phyloP scores from a whole-genome alignment of 2,329 filamentous ascomycete species.

The Pseudogymnoascus sp. region DNA sequence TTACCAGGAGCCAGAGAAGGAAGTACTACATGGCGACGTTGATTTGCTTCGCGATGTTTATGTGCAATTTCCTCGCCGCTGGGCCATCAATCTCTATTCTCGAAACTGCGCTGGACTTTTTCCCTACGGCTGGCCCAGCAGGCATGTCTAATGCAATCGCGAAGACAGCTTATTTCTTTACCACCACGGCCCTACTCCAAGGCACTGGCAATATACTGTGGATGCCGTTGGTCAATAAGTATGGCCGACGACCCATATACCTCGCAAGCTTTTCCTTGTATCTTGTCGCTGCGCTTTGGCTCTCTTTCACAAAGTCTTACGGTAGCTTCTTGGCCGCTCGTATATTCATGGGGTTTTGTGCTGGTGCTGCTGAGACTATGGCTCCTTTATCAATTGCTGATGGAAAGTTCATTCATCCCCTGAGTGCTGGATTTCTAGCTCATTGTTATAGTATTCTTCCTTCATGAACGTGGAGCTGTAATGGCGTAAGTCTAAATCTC shows the following conservation, averaged over 20 bases:
- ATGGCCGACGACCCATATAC: constrained; percentile 19
- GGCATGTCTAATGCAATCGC: constrained; percentile 12
- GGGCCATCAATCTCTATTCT: constrained; percentile 19
- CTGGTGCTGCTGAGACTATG: constrained; percentile 43
- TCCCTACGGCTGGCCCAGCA: constrained; percentile 10
- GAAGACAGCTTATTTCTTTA: constrained; percentile 20
- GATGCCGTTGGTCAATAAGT: constrained; percentile 21
- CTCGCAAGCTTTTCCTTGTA: constrained; percentile 16
- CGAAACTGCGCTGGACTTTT: constrained; percentile 17
- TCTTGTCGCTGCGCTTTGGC: constrained; percentile 13
- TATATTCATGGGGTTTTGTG: constrained; percentile 16
- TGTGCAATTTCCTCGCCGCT: constrained; percentile 21
- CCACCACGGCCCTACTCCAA: constrained; percentile 16
- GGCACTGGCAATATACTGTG: constrained; percentile 18
- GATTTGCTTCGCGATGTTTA: constrained; percentile 18
- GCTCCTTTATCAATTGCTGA: constrained; percentile 51
- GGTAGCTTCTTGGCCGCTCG: constrained; percentile 16
- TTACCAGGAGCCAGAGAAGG: not conserved
- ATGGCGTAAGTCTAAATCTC: constrained; percentile 17
- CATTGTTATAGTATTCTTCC: constrained; percentile 39
- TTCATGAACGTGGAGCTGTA: constrained; percentile 48
- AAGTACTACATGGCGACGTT: constrained; percentile 14
- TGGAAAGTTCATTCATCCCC: constrained; percentile 1
- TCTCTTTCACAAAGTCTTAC: constrained; percentile 13
- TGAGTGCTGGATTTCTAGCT: not conserved